Conservation (phyloP, 495 filamentous ascomycete genomes). For the Podospora anserina region DNA sequence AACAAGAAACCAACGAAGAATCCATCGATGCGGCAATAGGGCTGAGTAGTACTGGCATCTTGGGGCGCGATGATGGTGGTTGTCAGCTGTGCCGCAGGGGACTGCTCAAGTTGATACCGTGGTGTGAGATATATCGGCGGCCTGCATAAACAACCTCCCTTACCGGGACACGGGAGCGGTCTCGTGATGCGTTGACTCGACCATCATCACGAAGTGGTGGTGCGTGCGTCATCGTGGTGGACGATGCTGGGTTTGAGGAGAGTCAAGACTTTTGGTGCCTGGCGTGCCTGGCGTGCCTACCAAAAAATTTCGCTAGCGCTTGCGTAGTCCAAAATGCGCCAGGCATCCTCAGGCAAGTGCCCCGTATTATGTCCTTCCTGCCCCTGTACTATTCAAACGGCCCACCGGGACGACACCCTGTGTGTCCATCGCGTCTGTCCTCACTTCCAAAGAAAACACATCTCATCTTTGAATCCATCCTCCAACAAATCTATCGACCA, state of each 20-base stretch:
- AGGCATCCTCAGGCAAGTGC: neutral
- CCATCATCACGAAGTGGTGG: neutral
- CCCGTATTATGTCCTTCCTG: neutral
- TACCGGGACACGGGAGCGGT: neutral
- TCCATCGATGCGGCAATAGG: neutral
- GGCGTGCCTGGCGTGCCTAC: constrained; percentile 6
- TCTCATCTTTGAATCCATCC: neutral
- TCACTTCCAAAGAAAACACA: neutral
- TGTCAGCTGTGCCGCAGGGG: neutral
- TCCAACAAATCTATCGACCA: neutral
- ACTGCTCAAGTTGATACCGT: neutral
- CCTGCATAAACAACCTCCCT: neutral
- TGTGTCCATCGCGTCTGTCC: neutral
- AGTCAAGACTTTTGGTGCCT: neutral
- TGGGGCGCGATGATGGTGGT: no score
- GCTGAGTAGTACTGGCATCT: neutral
- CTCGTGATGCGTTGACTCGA: neutral
- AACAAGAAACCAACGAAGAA: neutral
- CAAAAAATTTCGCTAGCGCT: neutral
- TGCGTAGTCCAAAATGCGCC: constrained; percentile 1
- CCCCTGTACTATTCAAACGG: neutral
- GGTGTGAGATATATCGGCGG: neutral
- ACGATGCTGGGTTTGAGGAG: neutral
- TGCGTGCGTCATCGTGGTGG: neutral
- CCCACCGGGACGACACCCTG: neutral